Evolutionary conservation across 805 yeast genomes (phyloP), one percentile per base, ranked within the genome.

Genomic region (Sugiyamaella boreocaroliniensis): DNA sequence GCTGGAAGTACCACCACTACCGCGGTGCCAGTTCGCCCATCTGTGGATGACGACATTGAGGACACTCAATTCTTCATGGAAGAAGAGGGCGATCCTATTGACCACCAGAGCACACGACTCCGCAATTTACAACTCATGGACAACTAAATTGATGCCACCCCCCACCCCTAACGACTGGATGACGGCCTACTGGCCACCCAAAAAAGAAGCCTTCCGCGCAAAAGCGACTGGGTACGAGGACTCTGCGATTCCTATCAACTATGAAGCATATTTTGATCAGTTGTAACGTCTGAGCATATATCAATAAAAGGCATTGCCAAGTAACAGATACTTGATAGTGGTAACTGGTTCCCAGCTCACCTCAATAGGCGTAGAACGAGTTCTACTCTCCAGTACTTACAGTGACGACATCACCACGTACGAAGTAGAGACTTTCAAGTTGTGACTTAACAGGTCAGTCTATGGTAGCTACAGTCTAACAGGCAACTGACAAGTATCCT

Each of bases 51-150:
- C n/a, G 45, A 52, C n/a, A 18, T 26, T 11, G 57, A 57, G 26
- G 63, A 60, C 29, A 60, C 63, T 4, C 63, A 58, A 42, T 60
- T 60, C 53, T 52, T 52, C 43, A 55, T 60, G 61, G 63, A 60
- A 19, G 55, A 58, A 40, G 62, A 59, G 7, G 55, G 55, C 37
- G 37, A 32, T 10, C 37, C 37, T 14, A 10, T 32, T 32, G 37
- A 32, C 37, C 37, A 32, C 26, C 40, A 48, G 40, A 32, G 29
- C 22, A 45, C 16, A 32, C 40, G 47, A 41, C 16, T 37, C 29
- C 47, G 43, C 29, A 32, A 32, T 32, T 43, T 49, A 5, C 18
- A 40, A 7, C 29, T 48, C 20, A 32, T 32, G 37, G 37, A 32
- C n/a, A 32, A 14, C 11, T 32, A 32, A 14, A 9, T 32, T 32